Evolutionary conservation across 2,329 filamentous ascomycete species (phyloP), one percentile per base, ranked within the genome.

Genomic region (Aspergillus japonicus): DNA sequence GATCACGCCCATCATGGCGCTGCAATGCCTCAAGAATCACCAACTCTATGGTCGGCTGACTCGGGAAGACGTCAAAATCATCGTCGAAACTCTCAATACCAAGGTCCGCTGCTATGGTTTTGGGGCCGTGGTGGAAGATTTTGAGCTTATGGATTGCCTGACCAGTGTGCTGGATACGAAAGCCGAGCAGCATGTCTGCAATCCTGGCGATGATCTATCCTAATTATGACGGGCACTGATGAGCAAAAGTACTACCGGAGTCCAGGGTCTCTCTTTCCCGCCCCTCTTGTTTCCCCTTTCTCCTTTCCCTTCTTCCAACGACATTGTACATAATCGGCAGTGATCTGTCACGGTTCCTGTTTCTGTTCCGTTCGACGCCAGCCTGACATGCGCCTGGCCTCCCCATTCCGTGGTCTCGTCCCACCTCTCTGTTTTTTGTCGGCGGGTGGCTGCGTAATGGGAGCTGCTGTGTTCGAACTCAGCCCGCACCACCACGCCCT

Each of bases 1-100:
- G 59, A 91, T 98, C 69, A 98, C 94, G 19, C 95, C 95, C 0
- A 90, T 97, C 66, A 96, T 96, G 91, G 93, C 93, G 0, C 94
- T 95, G 87, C 89, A 91, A 53, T 89, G 91, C 77, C 83, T 98
- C 53, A 80, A 92, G 63, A 83, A 82, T 50, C 88, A 95, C 75
- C 85, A 89, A 42, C 82, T 89, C 62, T 87, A 93, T 64, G 72
- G 73, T 5, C 86, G 89, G 66, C 77, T 97, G 65, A 85, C 81
- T 16, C 75, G 78, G 54, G 83, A 85, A 44, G 92, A 97, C 70
- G 86, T 96, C 66, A 81, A 84, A 67, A 83, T 81, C 63, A 81
- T 97, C 65, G 87, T 89, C 54, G 87, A 88, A 54, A 90, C 92
- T 59, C 81, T 98, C 58, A 81, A 85, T 67, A 83, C 84, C 58